A percentile compares a stretch with the other conserved stretches of the same genome.
Evolutionary conservation across 805 yeast genomes (phyloP).

Genomic region (Saccharomycopsis amapae): DNA sequence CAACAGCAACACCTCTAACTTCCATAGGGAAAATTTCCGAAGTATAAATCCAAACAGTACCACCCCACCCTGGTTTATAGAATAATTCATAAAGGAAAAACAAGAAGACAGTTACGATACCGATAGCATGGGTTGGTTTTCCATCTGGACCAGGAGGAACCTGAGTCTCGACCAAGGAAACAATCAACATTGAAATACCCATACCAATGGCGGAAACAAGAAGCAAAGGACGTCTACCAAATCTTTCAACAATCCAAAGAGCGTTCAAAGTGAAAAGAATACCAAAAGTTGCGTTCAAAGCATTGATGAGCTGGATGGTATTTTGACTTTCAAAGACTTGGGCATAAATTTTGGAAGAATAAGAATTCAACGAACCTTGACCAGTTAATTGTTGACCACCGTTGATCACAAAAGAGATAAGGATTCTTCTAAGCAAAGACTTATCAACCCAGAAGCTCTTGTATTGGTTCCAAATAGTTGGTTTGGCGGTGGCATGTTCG

Average conservation of each 20-base stretch:
- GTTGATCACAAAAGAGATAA: conserved; percentile 12
- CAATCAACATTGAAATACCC: conserved; percentile 50
- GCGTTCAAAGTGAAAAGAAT: conserved; percentile 20
- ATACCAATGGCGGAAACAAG: conserved; percentile 45
- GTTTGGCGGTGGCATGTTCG: conserved; percentile 9
- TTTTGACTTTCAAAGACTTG: conserved; percentile 14
- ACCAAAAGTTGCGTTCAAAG: conserved; percentile 16
- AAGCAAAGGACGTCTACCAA: conserved; percentile 48
- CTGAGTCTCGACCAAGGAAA: conserved; percentile 56
- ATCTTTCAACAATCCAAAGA: conserved; percentile 43
- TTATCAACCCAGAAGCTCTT: conserved; percentile 7
- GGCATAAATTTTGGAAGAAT: conserved; percentile 18
- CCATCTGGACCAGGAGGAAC: conserved; percentile 35
- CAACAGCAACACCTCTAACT: conserved; percentile 53
- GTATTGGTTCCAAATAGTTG: conserved; percentile 13
- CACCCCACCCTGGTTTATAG: conserved; percentile 71
- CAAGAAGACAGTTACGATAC: conserved; percentile 54
- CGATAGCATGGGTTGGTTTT: conserved; percentile 41
- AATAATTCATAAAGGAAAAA: conserved; percentile 57
- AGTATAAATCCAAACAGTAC: conserved; percentile 57
- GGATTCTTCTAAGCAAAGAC: conserved; percentile 9
- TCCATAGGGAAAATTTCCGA: conserved; percentile 64
- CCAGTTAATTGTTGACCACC: conserved; percentile 38
- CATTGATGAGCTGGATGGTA: conserved; percentile 25
- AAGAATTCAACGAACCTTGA: conserved; percentile 20